A percentile compares a stretch with the other conserved stretches of the same genome.
These are phyloP conservation scores for Psilocybe sp. DNA, from an alignment of 768 basidiomycete species.

Conservation along the genomic window DNA sequence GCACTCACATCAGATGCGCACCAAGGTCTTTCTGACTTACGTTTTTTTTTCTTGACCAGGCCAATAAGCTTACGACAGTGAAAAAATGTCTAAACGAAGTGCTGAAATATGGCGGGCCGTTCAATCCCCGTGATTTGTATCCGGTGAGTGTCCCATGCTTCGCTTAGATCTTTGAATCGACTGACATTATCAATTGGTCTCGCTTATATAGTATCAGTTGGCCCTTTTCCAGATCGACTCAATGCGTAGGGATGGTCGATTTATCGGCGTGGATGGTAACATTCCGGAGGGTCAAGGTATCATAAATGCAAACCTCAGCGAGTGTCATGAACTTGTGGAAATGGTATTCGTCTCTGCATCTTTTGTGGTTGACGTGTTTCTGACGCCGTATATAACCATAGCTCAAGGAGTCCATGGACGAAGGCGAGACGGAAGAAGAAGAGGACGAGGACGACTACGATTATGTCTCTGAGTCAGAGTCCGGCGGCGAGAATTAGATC, in stretches of 20 bases:
- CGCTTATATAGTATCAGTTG: conserved; percentile 71
- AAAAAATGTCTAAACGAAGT: conserved; percentile 98
- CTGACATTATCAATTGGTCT: not conserved
- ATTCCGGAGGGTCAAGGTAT: conserved; percentile 97
- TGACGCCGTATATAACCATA: conserved; percentile 19
- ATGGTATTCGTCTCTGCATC: conserved; percentile 53
- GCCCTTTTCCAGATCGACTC: conserved; percentile 95
- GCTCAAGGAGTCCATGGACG: conserved; percentile 85
- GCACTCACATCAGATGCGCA: conserved; percentile 1
- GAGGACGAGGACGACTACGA: conserved; percentile 55
- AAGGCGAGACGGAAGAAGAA: conserved; percentile 54
- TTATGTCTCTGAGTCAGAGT: conserved; percentile 22
- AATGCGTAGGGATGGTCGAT: conserved; percentile 90
- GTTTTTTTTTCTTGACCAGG: conserved; percentile 41
- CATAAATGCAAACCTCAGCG: conserved; percentile 91
- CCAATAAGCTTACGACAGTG: conserved; percentile 94
- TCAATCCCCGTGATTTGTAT: conserved; percentile 88
- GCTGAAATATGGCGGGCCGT: conserved; percentile 91
- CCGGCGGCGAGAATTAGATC: too few relatives aligned
- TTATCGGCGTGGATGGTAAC: conserved; percentile 81
- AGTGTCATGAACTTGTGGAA: conserved; percentile 93
- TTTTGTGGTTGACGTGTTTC: not conserved
- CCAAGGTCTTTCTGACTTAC: not conserved
- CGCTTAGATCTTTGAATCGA: not conserved
- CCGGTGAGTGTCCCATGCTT: conserved; percentile 55